Evolutionary conservation across 192 early-diverging fungal genomes (phyloP), one percentile per base, ranked within the genome.

Genomic region (Geranomyces variabilis): DNA sequence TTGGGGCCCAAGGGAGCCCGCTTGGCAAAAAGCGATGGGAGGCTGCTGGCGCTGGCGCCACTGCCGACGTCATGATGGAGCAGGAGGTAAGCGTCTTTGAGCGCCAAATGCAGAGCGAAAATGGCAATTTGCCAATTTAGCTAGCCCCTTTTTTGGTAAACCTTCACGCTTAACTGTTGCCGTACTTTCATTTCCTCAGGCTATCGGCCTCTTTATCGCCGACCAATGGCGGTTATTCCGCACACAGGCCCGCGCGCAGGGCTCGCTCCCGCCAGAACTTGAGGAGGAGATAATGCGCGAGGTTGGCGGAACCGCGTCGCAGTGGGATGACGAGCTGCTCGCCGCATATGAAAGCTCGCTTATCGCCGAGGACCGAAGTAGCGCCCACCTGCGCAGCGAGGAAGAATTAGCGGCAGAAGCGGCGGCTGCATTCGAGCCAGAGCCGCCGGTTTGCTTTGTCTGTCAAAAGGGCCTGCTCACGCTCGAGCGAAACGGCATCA

Each of bases 151-250:
- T n/a, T n/a, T n/a, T n/a, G n/a, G n/a, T n/a, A n/a, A n/a, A n/a
- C n/a, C n/a, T n/a, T n/a, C n/a, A n/a, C n/a, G n/a, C n/a, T n/a
- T n/a, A n/a, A n/a, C n/a, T n/a, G n/a, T n/a, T n/a, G n/a, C n/a
- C n/a, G n/a, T n/a, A n/a, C n/a, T n/a, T n/a, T n/a, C n/a, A n/a
- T n/a, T n/a, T n/a, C n/a, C n/a, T n/a, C n/a, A n/a, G n/a, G n/a
- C n/a, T n/a, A n/a, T n/a, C n/a, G n/a, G n/a, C 46, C 19, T 19
- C 10, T 47, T 47, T 47, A 47, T 47, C 19, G 46, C 46, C 19
- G 51, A 53, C 51, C 51, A 53, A 15, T 53, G 51, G 51, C 51
- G 51, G 24, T 26, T 53, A 26, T 53, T 53, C 51, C 51, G 51
- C 19, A 53, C 24, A 19, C 46, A 47, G 19, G 10, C 46, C 12